These are phyloP conservation scores for Pulveroboletus sp. DNA, from an alignment of 768 basidiomycete species.

Conservation along the genomic window DNA sequence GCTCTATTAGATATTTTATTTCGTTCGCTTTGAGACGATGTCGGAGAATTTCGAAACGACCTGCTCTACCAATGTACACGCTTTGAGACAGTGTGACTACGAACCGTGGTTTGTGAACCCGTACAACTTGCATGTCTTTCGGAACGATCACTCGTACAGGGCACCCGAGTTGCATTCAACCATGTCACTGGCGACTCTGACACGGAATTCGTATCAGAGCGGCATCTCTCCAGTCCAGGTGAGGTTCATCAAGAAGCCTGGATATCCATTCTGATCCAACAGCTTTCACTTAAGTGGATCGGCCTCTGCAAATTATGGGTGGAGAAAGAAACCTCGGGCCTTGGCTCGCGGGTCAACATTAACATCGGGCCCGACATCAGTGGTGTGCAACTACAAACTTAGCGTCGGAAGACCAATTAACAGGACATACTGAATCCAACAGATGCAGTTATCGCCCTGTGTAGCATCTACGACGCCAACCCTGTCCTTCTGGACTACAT, in stretches of 20 bases:
- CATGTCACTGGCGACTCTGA: slow-evolving; percentile 69
- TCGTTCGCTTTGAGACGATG: not conserved
- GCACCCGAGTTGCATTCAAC: not conserved
- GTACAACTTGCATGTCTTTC: not conserved
- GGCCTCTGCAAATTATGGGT: slow-evolving; percentile 59
- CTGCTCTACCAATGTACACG: too few relatives aligned
- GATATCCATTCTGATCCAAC: slow-evolving; percentile 2
- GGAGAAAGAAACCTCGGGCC: slow-evolving; percentile 42
- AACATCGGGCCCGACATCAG: slow-evolving; percentile 55
- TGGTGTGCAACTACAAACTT: slow-evolving; percentile 37
- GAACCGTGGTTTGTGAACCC: too few relatives aligned
- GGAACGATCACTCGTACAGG: not conserved
- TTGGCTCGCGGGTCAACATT: slow-evolving; percentile 29
- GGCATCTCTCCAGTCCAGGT: slow-evolving; percentile 66
- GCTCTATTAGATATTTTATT: not conserved
- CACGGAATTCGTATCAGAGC: slow-evolving; percentile 69
- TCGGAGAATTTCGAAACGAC: too few relatives aligned
- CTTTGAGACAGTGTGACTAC: too few relatives aligned
- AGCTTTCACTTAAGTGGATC: slow-evolving; percentile 51
- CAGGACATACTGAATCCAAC: slow-evolving; percentile 1
- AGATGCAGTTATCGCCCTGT: slow-evolving; percentile 71
- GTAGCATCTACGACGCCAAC: slow-evolving; percentile 66
- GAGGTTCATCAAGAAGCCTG: slow-evolving; percentile 17
- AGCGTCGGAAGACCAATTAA: slow-evolving; percentile 1
- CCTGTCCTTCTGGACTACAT: slow-evolving; percentile 65